Evolutionary conservation across 2,329 filamentous ascomycete genomes (phyloP).

Genomic region (Westerdykella ornata): DNA sequence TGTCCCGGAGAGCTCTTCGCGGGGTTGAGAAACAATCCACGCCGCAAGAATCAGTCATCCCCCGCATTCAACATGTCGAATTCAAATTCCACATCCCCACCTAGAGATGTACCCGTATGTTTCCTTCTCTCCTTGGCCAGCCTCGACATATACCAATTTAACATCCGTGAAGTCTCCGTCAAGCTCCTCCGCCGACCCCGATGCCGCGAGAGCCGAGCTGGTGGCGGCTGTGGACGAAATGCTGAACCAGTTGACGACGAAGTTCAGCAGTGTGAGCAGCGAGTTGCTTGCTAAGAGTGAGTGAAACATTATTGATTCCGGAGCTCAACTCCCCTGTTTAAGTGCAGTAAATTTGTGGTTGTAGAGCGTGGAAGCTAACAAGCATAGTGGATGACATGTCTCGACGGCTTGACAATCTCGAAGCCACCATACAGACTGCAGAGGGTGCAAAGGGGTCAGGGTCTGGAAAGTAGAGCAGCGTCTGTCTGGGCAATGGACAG

Average conservation of each 20-base stretch:
- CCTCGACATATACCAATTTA: not conserved
- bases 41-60: not conserved
- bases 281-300: conserved; percentile 85
- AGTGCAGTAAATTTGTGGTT: not conserved
- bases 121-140: not conserved
- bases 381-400: conserved; percentile 90
- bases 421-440: conserved; percentile 60
- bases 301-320: conserved; percentile 24
- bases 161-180: conserved; percentile 6
- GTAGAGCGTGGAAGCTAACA: not conserved
- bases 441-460: conserved; percentile 34
- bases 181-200: conserved; percentile 21
- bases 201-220: conserved; percentile 52
- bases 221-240: conserved; percentile 79
- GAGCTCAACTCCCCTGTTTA: not conserved
- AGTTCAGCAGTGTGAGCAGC: conserved; percentile 76
- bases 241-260: conserved; percentile 73
- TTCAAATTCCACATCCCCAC: not conserved
- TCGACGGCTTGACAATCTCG: conserved; percentile 73
- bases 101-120: not conserved
- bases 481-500: no score
- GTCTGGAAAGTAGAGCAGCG: conserved; percentile 15
- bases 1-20: no score
- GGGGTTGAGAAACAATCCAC: not conserved
- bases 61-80: not conserved